Evolutionary conservation across 2,329 filamentous ascomycete genomes (phyloP).

Genomic region (Talaromyces marneffei): DNA sequence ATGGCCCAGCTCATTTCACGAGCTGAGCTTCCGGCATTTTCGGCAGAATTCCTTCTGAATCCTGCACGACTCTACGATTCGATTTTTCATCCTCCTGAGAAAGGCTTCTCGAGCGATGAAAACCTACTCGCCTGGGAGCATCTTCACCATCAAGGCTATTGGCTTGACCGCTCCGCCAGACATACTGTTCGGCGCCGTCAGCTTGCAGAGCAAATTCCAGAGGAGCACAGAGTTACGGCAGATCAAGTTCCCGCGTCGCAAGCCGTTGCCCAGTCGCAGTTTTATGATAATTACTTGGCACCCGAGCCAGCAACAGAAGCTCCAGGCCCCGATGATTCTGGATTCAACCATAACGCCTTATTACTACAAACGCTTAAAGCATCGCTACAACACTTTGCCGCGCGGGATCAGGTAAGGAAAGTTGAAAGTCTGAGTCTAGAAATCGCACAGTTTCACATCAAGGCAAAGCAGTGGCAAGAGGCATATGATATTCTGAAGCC

Average conservation of each 20-base stretch:
- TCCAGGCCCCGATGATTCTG: constrained; percentile 38
- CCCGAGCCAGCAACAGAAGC: constrained; percentile 54
- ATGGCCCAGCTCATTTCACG: constrained; percentile 57
- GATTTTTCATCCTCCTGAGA: constrained; percentile 48
- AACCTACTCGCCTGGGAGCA: constrained; percentile 53
- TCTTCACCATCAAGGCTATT: constrained; percentile 59
- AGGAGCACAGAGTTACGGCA: constrained; percentile 53
- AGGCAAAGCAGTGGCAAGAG: constrained; percentile 45
- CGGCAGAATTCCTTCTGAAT: constrained; percentile 23
- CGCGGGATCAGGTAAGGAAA: constrained; percentile 49
- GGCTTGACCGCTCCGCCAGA: constrained; percentile 50
- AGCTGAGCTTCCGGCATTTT: constrained; percentile 46
- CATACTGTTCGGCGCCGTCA: constrained; percentile 47
- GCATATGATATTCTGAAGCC: constrained; percentile 48
- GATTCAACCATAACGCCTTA: constrained; percentile 48
- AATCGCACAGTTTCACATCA: constrained; percentile 50
- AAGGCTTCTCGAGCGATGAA: constrained; percentile 44
- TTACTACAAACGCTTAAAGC: constrained; percentile 46
- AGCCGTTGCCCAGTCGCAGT: constrained; percentile 47
- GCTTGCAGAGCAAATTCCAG: constrained; percentile 51
- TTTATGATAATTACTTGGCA: constrained; percentile 57
- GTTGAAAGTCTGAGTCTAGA: constrained; percentile 52
- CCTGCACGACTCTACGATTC: constrained; percentile 24
- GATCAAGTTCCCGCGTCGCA: constrained; percentile 52
- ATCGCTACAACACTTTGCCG: constrained; percentile 47